Evolutionary conservation across 345 rosid genomes (phyloP).

Genomic region (Lenwebbia sp.): DNA sequence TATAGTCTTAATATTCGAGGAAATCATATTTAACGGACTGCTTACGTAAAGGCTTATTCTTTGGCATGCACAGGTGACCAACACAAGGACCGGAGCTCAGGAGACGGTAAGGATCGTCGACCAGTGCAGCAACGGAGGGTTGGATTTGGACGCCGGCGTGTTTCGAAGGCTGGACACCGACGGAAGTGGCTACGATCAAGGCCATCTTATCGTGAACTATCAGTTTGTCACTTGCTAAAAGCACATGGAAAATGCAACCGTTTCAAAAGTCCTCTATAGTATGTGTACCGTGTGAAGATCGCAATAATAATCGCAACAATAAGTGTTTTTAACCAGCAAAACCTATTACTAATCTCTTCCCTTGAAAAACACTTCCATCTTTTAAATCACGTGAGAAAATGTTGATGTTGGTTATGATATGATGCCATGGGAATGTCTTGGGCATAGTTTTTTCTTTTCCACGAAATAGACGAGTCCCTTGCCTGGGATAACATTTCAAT

Average conservation of each 20-base stretch:
- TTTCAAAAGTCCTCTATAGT: background rate
- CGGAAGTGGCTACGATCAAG: conserved; percentile 20
- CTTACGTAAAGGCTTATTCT: background rate
- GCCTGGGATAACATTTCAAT: background rate
- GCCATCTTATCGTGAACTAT: conserved; percentile 33
- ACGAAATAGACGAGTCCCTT: background rate
- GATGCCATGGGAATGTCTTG: background rate
- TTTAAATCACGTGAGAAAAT: background rate
- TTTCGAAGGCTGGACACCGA: conserved; percentile 28
- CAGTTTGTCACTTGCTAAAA: conserved; percentile 23
- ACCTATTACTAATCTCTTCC: background rate
- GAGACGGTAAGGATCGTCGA: conserved; percentile 38
- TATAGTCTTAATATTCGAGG: background rate
- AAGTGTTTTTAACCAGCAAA: background rate
- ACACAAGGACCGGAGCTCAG: conserved; percentile 24
- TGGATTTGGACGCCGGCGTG: conserved; percentile 32
- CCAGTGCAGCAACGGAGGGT: conserved; percentile 41
- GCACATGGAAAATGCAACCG: background rate
- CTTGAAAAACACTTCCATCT: background rate
- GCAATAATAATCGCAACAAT: background rate
- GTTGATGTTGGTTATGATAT: background rate
- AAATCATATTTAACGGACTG: background rate
- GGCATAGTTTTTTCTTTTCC: background rate
- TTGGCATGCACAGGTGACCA: conserved; percentile 24
- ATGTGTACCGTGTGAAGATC: background rate